Evolutionary conservation across 352 stramenopile genomes (phyloP).

Genomic region (Pythium vanterpoolii): DNA sequence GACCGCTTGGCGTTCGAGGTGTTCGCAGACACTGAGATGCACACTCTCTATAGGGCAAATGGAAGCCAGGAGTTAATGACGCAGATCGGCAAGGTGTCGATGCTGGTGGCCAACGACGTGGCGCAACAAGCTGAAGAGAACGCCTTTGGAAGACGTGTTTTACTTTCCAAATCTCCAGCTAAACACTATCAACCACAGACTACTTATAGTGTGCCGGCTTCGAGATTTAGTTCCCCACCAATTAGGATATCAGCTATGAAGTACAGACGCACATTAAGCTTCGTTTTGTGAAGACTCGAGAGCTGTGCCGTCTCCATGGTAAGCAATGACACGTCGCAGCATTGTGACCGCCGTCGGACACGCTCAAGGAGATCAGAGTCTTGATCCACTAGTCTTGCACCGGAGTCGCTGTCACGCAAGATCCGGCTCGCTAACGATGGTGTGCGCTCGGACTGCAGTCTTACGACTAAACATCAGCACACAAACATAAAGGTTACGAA

Average conservation of each 20-base stretch:
- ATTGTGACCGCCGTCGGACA: not conserved
- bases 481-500: not conserved
- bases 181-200: not conserved
- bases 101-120: not conserved
- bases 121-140: not conserved
- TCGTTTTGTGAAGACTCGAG: not conserved
- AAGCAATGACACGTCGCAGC: not conserved
- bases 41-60: constrained; percentile 3
- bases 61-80: not conserved
- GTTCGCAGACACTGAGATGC: not conserved
- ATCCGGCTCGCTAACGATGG: not conserved
- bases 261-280: no score
- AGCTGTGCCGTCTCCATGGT: not conserved
- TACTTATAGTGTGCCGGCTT: not conserved
- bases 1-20: not conserved
- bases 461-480: not conserved
- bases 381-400: no score
- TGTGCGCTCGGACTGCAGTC: not conserved
- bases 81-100: not conserved
- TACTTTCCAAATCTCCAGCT: not conserved
- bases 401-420: not conserved
- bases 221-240: not conserved
- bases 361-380: not conserved
- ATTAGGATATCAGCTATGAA: no score
- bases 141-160: not conserved